Base-by-base conservation (phyloP, 1,139 yeast species). In the Blastobotrys illinoisensis region DNA sequence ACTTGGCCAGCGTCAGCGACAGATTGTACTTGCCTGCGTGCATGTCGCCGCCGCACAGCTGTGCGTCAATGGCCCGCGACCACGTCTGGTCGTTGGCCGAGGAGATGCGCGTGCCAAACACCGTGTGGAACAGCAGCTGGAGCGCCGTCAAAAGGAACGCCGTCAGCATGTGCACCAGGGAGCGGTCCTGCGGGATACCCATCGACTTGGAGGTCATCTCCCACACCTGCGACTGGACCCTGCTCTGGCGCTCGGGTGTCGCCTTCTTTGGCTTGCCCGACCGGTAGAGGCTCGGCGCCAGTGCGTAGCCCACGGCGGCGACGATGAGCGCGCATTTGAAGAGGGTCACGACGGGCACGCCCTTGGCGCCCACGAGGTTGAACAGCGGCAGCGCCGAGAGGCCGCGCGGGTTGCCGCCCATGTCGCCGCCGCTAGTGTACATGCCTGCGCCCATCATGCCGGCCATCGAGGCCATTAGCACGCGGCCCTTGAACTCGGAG, bases 41-140 rank as follows among this genome's bases (percentile, higher is more conserved):
- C n/a, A 55, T 52, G 51, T 71, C 74, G 13, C 75, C 75, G 21
- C 75, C 75, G 50, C 70, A 63, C 6, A 72, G 67, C 59, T 72
- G 75, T n/a, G 73, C 66, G 54, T 71, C 74, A 48, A 68, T 64
- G 5, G 74, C 74, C 14, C 69, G 61, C 9, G 62, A 46, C 52
- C 54, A 50, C 16, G 54, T 43, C 26, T 13, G 14, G 16, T 49
- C 49, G 21, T 11, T n/a, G 21, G 48, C 45, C n/a, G 46, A 21
- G 13, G 48, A 24, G 36, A 52, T 44, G 20, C 45, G 24, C 14
- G 28, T 14, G 5, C 46, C 54, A 14, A 48, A 21, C 13, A 52
- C 9, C 11, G 51, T 26, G 24, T 44, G 21, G 21, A 44, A 44
- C 11, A 52, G 2, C 13, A 32, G 40, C 40, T 32, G 40, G 40